These are phyloP conservation scores for Camillea tinctor DNA, from an alignment of 2,329 filamentous ascomycete genomes.

Conservation along the genomic window DNA sequence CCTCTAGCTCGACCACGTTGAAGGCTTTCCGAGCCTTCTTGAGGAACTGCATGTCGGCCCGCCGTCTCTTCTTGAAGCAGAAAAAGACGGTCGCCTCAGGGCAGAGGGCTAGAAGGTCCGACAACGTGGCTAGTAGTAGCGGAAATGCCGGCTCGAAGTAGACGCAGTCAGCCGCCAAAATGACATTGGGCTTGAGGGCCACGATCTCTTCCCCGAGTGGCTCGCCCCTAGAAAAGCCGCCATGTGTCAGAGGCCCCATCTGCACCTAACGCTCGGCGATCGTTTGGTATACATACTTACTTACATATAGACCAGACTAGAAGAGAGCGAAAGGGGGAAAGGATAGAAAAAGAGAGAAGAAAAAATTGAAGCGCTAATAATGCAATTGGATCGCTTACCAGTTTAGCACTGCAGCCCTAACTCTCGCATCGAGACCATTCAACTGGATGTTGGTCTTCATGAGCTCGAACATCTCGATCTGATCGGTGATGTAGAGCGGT, in stretches of 20 bases:
- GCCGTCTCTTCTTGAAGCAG: slow-evolving; percentile 90
- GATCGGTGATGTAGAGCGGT: slow-evolving; percentile 81
- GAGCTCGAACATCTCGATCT: slow-evolving; percentile 77
- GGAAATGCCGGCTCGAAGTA: slow-evolving; percentile 97
- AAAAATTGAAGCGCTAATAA: background rate
- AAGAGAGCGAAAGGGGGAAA: slow-evolving; percentile 9
- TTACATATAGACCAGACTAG: too few species aligned
- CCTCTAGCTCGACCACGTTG: slow-evolving; percentile 58
- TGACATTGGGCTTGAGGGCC: slow-evolving; percentile 66
- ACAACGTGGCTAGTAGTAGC: slow-evolving; percentile 75
- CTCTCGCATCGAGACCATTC: slow-evolving; percentile 66
- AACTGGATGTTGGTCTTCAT: slow-evolving; percentile 87
- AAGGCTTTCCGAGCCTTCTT: slow-evolving; percentile 69
- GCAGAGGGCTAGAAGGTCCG: slow-evolving; percentile 71
- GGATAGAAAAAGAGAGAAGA: background rate
- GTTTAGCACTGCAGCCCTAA: slow-evolving; percentile 71
- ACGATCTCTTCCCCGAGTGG: slow-evolving; percentile 53
- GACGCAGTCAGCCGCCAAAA: slow-evolving; percentile 94
- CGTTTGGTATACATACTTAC: slow-evolving; percentile 1
- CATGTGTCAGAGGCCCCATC: slow-evolving; percentile 16
- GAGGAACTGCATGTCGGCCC: slow-evolving; percentile 75
- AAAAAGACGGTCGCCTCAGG: slow-evolving; percentile 68
- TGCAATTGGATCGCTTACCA: slow-evolving; percentile 60
- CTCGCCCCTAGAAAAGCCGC: slow-evolving; percentile 51
- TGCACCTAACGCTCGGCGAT: slow-evolving; percentile 15